Conservation (phyloP, 176 grass and related monocot genomes). For the Tuctoria greenei region DNA sequence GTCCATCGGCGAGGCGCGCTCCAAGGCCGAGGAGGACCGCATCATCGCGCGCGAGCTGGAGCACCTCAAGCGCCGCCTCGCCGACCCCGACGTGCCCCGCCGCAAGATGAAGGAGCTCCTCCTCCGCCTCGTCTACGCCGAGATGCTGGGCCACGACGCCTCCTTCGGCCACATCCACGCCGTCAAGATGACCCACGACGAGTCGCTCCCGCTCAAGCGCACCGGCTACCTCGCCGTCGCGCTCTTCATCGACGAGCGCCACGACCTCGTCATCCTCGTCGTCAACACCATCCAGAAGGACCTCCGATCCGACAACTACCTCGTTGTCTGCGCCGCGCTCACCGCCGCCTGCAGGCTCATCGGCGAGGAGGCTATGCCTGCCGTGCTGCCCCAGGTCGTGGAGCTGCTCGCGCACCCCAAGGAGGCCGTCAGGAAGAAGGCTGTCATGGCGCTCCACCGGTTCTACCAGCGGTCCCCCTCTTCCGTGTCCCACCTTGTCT, state of each 20-base stretch:
- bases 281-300: slow-evolving; percentile 99
- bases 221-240: slow-evolving; percentile 96
- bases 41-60: slow-evolving; percentile 95
- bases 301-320: slow-evolving; percentile 92
- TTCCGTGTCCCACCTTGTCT: slow-evolving; percentile 89
- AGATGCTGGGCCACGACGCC: slow-evolving; percentile 99
- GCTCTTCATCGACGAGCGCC: slow-evolving; percentile 92
- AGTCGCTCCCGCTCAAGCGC: slow-evolving; percentile 84
- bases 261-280: slow-evolving; percentile 97
- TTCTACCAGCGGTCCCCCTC: slow-evolving; percentile 94
- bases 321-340: slow-evolving; percentile 80
- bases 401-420: slow-evolving; percentile 87
- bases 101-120: slow-evolving; percentile 97
- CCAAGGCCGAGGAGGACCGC: slow-evolving; percentile 99
- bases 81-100: slow-evolving; percentile 90
- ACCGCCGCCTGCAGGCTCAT: slow-evolving; percentile 83
- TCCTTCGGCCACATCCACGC: slow-evolving; percentile 99
- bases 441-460: slow-evolving; percentile 86
- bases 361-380: slow-evolving; percentile 95
- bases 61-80: slow-evolving; percentile 79
- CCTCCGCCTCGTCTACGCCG: slow-evolving; percentile 90
- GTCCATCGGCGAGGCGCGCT: slow-evolving; percentile 95
- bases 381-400: slow-evolving; percentile 90
- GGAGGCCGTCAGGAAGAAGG: slow-evolving; percentile 97
- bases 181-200: slow-evolving; percentile 99